Percentiles rank a stretch among this genome's conserved stretches.
Conservation (phyloP, 1,284 basidiomycete species). For the Ceratobasidium sp. region DNA sequence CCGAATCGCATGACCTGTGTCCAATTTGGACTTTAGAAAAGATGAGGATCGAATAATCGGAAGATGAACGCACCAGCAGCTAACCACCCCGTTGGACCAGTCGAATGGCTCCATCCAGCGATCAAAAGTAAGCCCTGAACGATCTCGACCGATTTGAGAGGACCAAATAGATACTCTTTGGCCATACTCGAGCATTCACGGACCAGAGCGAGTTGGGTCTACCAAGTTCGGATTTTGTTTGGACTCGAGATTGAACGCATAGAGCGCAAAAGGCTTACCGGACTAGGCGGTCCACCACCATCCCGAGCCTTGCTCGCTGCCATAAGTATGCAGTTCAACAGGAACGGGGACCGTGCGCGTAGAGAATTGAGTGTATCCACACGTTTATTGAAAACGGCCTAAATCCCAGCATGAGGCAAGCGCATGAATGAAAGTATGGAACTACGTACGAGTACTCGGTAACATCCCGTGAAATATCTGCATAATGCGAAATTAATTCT, state of each 20-base stretch:
- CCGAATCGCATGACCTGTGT: conserved; percentile 45
- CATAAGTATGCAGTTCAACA: conserved; percentile 88
- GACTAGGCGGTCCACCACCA: conserved; percentile 69
- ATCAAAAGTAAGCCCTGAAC: conserved; percentile 92
- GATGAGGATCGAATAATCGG: conserved; percentile 53
- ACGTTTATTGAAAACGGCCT: conserved; percentile 83
- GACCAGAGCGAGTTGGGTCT: conserved; percentile 45
- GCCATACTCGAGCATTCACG: conserved; percentile 44
- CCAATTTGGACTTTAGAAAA: not conserved
- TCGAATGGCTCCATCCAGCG: conserved; percentile 85
- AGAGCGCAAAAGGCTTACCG: not conserved
- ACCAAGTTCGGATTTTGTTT: not conserved
- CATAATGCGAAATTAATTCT: no score
- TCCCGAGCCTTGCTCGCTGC: conserved; percentile 85
- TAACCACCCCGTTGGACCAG: conserved; percentile 61
- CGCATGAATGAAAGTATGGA: no score
- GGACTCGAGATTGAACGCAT: not conserved
- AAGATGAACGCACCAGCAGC: conserved; percentile 57
- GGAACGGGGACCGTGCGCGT: conserved; percentile 83
- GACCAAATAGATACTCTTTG: conserved; percentile 71
- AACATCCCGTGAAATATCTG: conserved; percentile 63
- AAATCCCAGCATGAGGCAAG: no score
- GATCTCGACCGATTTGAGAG: conserved; percentile 82
- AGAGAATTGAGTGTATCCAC: conserved; percentile 83
- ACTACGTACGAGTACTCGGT: conserved; percentile 89